Percentiles rank a stretch among this genome's conserved stretches.
These are phyloP conservation scores for Calonectria hawksworthii DNA, from an alignment of 2,329 filamentous ascomycete genomes.

Conservation along the genomic window DNA sequence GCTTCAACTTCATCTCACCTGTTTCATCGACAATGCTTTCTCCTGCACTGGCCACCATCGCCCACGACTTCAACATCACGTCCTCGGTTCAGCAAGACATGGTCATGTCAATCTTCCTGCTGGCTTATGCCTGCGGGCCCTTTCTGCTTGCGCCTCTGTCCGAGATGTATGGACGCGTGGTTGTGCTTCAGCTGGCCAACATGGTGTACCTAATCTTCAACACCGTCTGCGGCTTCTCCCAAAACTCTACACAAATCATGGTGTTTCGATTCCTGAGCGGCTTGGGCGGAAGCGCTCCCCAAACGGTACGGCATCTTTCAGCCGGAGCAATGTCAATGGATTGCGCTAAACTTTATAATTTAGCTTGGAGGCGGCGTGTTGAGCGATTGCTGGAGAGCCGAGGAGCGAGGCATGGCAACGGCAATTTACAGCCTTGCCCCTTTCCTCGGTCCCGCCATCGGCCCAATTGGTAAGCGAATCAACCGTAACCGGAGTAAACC, in stretches of 20 bases:
- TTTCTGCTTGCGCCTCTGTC: conserved; percentile 65
- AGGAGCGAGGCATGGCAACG: conserved; percentile 53
- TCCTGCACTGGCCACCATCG: conserved; percentile 60
- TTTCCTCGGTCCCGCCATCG: conserved; percentile 59
- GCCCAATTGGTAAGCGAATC: conserved; percentile 52
- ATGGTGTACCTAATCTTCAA: conserved; percentile 69
- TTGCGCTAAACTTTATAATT: not conserved
- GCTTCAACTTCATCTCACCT: conserved; percentile 68
- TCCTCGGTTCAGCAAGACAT: conserved; percentile 61
- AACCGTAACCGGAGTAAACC: not conserved
- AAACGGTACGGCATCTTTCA: conserved; percentile 52
- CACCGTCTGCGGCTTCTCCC: conserved; percentile 63
- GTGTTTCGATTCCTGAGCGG: conserved; percentile 65
- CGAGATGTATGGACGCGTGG: conserved; percentile 64
- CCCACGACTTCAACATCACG: conserved; percentile 59
- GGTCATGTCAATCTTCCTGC: conserved; percentile 71
- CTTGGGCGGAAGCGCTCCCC: conserved; percentile 59
- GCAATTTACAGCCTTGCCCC: conserved; percentile 55
- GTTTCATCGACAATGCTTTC: conserved; percentile 67
- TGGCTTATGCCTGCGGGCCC: conserved; percentile 68
- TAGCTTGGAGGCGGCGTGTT: conserved; percentile 60
- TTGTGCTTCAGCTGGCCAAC: conserved; percentile 60
- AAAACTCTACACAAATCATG: conserved; percentile 61
- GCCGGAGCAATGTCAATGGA: not conserved
- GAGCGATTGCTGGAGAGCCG: conserved; percentile 62